A percentile compares a stretch with the other conserved stretches of the same genome.
Conservation (phyloP, 139 green algal species). For the Closterium sp. region DNA sequence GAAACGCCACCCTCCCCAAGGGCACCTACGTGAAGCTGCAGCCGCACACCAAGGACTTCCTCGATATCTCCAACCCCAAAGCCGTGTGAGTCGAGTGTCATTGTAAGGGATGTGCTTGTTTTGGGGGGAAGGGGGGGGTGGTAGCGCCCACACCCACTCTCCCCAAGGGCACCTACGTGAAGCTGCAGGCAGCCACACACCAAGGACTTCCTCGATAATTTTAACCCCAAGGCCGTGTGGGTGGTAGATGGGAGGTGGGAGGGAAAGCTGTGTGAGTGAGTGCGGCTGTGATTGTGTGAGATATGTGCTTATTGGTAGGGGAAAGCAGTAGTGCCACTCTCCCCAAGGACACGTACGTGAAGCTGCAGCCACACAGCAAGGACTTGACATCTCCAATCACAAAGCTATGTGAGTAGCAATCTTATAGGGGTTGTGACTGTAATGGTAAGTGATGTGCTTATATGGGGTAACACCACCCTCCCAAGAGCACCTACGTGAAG, state of each 20-base stretch:
- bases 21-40: slow-evolving; percentile 85
- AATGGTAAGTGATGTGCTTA: too few species aligned
- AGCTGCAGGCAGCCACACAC: too few species aligned
- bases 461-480: background rate
- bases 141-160: background rate
- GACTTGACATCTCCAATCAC: slow-evolving; percentile 98
- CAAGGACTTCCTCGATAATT: too few species aligned
- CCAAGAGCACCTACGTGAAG: slow-evolving; percentile 52
- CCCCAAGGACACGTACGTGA: slow-evolving; percentile 77
- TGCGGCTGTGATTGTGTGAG: too few species aligned
- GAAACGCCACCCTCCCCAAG: slow-evolving; percentile 85
- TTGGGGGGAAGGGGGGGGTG: too few species aligned
- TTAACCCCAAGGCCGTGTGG: too few species aligned
- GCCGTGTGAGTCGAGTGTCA: background rate
- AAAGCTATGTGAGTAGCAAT: slow-evolving; percentile 75
- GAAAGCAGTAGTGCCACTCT: too few species aligned
- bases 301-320: too few species aligned
- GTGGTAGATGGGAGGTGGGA: too few species aligned
- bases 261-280: too few species aligned
- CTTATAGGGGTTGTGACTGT: background rate
- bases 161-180: background rate
- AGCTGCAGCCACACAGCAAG: slow-evolving; percentile 92
- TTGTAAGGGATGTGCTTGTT: background rate
- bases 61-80: background rate
- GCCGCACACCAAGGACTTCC: background rate